phyloP scores from a whole-genome alignment of 371 early-diverging fungal species.

The Thermomucor indicae-seudaticae region DNA sequence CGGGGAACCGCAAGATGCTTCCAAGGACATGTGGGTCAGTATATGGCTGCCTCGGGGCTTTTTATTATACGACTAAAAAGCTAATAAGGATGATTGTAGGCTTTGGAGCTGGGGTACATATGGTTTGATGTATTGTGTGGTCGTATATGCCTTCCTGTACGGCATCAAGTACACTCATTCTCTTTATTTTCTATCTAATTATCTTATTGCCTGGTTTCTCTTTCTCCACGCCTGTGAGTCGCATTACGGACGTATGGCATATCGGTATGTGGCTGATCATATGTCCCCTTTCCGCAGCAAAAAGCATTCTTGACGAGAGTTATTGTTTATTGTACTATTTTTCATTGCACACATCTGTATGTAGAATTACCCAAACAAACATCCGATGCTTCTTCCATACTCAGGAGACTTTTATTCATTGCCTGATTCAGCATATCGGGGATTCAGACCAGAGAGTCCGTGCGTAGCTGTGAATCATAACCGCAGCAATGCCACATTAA shows the following conservation, averaged over 20 bases:
- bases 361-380: neutral
- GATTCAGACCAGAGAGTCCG: too few species aligned
- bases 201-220: slow-evolving; percentile 38
- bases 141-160: slow-evolving; percentile 39
- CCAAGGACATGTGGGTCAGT: slow-evolving; percentile 45
- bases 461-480: too few species aligned
- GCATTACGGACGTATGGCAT: slow-evolving; percentile 23
- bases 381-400: too few species aligned
- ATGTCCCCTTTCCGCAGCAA: slow-evolving; percentile 25
- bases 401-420: too few species aligned
- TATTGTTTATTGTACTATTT: neutral
- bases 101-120: slow-evolving; percentile 29
- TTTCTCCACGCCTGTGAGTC: slow-evolving; percentile 39
- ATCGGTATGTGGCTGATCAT: slow-evolving; percentile 31
- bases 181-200: slow-evolving; percentile 41
- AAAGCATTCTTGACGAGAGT: slow-evolving; percentile 38
- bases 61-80: neutral
- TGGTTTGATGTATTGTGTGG: slow-evolving; percentile 24
- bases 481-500: too few species aligned
- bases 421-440: too few species aligned
- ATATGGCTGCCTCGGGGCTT: neutral
- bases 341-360: too few species aligned
- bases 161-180: slow-evolving; percentile 50
- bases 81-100: slow-evolving; percentile 13
- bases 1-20: slow-evolving; percentile 36